Conservation (phyloP, 2,329 filamentous ascomycete species). For the Nigrospora osmanthi region DNA sequence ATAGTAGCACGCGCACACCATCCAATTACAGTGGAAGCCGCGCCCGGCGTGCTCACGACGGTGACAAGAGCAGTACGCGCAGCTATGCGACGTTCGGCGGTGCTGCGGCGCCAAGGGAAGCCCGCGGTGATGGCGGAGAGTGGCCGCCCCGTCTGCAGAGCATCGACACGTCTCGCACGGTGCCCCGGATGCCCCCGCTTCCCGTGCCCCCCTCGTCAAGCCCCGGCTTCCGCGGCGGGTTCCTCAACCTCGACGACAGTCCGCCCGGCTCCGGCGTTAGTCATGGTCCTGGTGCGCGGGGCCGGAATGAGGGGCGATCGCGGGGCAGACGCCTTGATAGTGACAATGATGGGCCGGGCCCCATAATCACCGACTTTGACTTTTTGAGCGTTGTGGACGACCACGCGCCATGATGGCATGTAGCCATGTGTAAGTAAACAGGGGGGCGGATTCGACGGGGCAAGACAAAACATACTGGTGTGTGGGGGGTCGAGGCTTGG, state of each 20-base stretch:
- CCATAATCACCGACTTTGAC: slow-evolving; percentile 20
- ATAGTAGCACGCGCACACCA: slow-evolving; percentile 5
- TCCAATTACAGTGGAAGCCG: slow-evolving; percentile 3
- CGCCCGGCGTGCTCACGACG: slow-evolving; percentile 1
- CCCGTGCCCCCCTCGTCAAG: slow-evolving; percentile 12
- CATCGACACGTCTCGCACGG: neutral
- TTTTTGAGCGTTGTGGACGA: slow-evolving; percentile 13
- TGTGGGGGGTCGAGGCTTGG: too few relatives aligned
- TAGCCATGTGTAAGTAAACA: too few relatives aligned
- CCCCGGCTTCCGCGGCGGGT: slow-evolving; percentile 9
- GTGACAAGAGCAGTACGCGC: slow-evolving; percentile 10
- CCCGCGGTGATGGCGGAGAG: slow-evolving; percentile 11
- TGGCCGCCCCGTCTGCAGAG: neutral
- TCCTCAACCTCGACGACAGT: slow-evolving; percentile 10
- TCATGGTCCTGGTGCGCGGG: neutral
- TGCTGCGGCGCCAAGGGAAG: slow-evolving; percentile 4
- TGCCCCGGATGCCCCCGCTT: slow-evolving; percentile 7
- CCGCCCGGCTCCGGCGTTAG: slow-evolving; percentile 3
- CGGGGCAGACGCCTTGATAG: slow-evolving; percentile 3
- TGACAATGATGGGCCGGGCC: slow-evolving; percentile 9
- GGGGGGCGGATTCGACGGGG: too few relatives aligned
- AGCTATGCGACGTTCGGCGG: slow-evolving; percentile 13
- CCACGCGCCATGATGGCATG: slow-evolving; percentile 7
- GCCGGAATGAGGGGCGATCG: too few relatives aligned
- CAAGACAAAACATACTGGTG: too few relatives aligned